Percentiles rank a stretch among this genome's conserved stretches.
These are phyloP conservation scores for Amphibolis antarctica DNA, from an alignment of 106 monocot genomes.

Conservation along the genomic window DNA sequence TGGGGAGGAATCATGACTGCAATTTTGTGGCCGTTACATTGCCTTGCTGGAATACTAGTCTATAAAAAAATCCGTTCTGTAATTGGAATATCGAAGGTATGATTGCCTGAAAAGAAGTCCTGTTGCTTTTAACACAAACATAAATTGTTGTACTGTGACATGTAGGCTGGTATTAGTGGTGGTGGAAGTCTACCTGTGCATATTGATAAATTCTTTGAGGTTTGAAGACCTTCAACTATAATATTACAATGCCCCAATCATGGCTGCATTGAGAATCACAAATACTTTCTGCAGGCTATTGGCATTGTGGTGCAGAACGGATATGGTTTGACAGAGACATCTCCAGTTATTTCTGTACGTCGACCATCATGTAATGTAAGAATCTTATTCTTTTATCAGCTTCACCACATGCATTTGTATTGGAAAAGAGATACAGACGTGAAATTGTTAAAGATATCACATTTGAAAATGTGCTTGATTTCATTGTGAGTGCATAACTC, in stretches of 20 bases:
- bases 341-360: conserved; percentile 68
- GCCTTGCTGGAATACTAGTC: conserved; percentile 44
- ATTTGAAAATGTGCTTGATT: no score
- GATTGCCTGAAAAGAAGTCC: not conserved
- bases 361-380: conserved; percentile 66
- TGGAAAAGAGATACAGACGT: no score
- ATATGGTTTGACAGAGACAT: conserved; percentile 95
- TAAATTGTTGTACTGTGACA: not conserved
- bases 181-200: conserved; percentile 76
- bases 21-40: conserved; percentile 78
- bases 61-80: conserved; percentile 64
- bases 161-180: conserved; percentile 93
- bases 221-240: conserved; percentile 9
- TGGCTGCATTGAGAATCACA: not conserved
- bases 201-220: conserved; percentile 94
- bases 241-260: not conserved
- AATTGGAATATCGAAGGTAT: conserved; percentile 87
- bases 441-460: no score
- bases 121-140: not conserved
- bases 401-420: no score
- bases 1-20: conserved; percentile 42
- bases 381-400: not conserved
- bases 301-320: conserved; percentile 83
- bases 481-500: no score
- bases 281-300: conserved; percentile 58